Evolutionary conservation across 2,329 filamentous ascomycete genomes (phyloP), one percentile per base, ranked within the genome.

Genomic region (Chalara sp.): DNA sequence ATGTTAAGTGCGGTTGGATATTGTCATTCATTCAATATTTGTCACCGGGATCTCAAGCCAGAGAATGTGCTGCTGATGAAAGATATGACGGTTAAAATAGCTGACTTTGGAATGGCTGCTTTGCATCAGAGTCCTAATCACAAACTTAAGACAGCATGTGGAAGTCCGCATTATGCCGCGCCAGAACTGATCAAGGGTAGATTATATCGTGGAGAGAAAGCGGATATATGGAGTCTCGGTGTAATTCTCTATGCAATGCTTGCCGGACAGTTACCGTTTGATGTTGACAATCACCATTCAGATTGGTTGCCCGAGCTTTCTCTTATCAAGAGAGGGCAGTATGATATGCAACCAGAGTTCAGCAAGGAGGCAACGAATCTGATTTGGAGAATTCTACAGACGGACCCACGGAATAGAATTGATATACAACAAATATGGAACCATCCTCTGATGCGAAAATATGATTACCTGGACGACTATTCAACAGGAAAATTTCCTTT

Each of bases 21-120:
- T 70, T 95, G 91, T 60, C 93, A 99, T 69, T 83, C 87, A 3
- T 89, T 96, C 71, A 90, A 92, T 60, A 96, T 99, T 56, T 96
- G 91, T 65, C 93, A 99, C 65, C 87, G 93, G 29, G 93, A 99
- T 61, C 75, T 99, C 48, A 99, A 99, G 69, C 93, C 91, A 0
- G 93, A 99, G 70, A 99, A 99, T 62, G 96, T 99, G 44, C 76
- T 99, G 13, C 76, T 99, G 47, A 90, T 90, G 51, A 74, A 75
- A 3, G 74, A 84, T 44, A 79, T 85, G 48, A 83, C 87, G 52
- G 83, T 97, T 67, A 99, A 97, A 70, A 84, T 99, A 61, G 92
- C 92, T 47, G 93, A 99, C 67, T 99, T 99, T 67, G 92, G 93
- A 41, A 96, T 99, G 91, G 93, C 93, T 43, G 92, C 92, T 4